phyloP scores from a whole-genome alignment of 495 filamentous ascomycete species.

The Podospora appendiculata region DNA sequence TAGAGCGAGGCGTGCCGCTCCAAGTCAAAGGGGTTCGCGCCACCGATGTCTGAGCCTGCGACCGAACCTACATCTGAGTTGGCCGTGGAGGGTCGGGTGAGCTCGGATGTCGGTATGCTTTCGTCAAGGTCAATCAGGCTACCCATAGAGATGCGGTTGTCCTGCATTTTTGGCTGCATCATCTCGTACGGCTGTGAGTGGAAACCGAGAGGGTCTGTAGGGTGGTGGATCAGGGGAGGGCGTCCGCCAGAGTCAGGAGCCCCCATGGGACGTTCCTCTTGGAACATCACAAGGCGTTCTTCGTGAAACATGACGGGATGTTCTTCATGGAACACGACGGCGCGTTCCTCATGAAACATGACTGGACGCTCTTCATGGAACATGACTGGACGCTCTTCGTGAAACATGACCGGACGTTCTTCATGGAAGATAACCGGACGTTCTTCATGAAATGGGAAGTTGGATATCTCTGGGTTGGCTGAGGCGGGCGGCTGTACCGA shows the following conservation, averaged over 20 bases:
- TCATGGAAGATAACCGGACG: neutral
- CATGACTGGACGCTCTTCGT: no score
- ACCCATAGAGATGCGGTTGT: slow-evolving; percentile 33
- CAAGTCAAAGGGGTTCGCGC: slow-evolving; percentile 45
- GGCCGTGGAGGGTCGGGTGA: slow-evolving; percentile 42
- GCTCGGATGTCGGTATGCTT: slow-evolving; percentile 22
- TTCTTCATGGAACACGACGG: neutral
- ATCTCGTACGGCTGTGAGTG: slow-evolving; percentile 38
- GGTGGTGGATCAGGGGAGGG: slow-evolving; percentile 41
- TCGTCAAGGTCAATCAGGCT: slow-evolving; percentile 48
- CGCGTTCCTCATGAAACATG: no score
- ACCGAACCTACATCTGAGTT: slow-evolving; percentile 43
- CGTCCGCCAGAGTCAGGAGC: slow-evolving; percentile 21
- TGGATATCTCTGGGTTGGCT: slow-evolving; percentile 41
- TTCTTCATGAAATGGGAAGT: slow-evolving; percentile 37
- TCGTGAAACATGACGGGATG: neutral
- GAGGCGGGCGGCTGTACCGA: slow-evolving; percentile 32
- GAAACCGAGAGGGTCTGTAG: slow-evolving; percentile 38
- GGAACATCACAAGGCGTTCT: no score
- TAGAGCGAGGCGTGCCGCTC: slow-evolving; percentile 47
- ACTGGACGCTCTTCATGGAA: neutral
- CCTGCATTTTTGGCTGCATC: slow-evolving; percentile 8
- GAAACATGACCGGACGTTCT: no score
- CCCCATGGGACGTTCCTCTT: no score
- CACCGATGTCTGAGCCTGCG: slow-evolving; percentile 37